Evolutionary conservation across 2,329 filamentous ascomycete genomes (phyloP), one percentile per base, ranked within the genome.

Genomic region (Cyphellophora europaea): DNA sequence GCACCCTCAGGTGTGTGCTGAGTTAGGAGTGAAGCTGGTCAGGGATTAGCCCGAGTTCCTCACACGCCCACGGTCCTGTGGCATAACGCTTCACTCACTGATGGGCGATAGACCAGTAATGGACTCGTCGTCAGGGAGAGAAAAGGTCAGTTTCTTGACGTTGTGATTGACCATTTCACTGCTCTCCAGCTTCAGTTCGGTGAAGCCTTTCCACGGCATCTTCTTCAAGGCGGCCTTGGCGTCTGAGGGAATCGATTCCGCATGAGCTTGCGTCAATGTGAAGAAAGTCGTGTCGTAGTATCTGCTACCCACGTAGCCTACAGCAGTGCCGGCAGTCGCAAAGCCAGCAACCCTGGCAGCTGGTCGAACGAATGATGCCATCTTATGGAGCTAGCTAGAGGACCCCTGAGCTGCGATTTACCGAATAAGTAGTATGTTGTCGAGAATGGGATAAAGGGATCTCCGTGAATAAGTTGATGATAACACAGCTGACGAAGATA

Each of bases 11-110:
- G 76, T 44, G 71, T 72, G 2, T 76, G 69, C 25, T 74, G 53
- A 1, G 77, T 77, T 23, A 83, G 61, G 2, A 83, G 58, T 3
- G 79, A 67, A 57, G 61, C 67, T 69, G 35, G 13, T n/a, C 11
- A 32, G 11, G 23, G 11, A 27, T n/a, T n/a, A n/a, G n/a, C n/a
- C n/a, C n/a, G n/a, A n/a, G n/a, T n/a, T n/a, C n/a, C n/a, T n/a
- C n/a, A n/a, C n/a, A n/a, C n/a, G n/a, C n/a, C n/a, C n/a, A n/a
- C n/a, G n/a, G n/a, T n/a, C n/a, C n/a, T n/a, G n/a, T n/a, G n/a
- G n/a, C n/a, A n/a, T n/a, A n/a, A n/a, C n/a, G n/a, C n/a, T n/a
- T n/a, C n/a, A 39, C 44, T 12, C 36, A 47, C 44, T 48, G 40
- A 48, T 38, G 15, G 47, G 45, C 16, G 40, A 27, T 23, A 78